Conservation (phyloP, 2,329 filamentous ascomycete species). For the Ceratocystis albifundus region DNA sequence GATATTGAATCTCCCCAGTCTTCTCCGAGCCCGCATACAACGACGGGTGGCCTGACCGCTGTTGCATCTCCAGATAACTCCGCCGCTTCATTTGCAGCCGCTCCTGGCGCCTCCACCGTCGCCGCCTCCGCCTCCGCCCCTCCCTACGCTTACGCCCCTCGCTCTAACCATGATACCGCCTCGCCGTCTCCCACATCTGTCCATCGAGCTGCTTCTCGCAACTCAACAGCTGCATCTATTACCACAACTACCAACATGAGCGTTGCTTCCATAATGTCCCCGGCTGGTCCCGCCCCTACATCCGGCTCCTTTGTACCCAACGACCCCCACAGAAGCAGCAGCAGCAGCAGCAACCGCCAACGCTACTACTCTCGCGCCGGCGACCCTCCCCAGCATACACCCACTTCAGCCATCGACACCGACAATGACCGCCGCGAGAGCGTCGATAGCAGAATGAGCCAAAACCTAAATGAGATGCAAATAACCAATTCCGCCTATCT, state of each 20-base stretch:
- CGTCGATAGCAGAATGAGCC: conserved; percentile 67
- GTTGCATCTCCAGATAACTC: conserved; percentile 32
- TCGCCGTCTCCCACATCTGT: conserved; percentile 40
- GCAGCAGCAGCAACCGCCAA: conserved; percentile 31
- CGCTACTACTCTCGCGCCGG: conserved; percentile 32
- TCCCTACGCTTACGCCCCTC: background rate
- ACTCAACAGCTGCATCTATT: background rate
- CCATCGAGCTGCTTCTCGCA: conserved; percentile 34
- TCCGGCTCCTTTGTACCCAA: conserved; percentile 54
- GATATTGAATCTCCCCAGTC: conserved; percentile 24
- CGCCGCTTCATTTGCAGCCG: conserved; percentile 30
- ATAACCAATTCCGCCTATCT: conserved; percentile 38
- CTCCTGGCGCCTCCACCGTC: background rate
- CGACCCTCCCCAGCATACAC: background rate
- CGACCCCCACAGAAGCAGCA: conserved; percentile 25
- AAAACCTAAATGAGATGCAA: conserved; percentile 56
- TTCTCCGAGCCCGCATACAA: conserved; percentile 21
- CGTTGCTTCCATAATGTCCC: conserved; percentile 31
- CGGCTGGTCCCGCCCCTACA: conserved; percentile 45
- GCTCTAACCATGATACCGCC: conserved; percentile 20
- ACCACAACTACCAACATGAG: conserved; percentile 8
- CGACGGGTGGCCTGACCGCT: conserved; percentile 23
- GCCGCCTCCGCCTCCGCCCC: conserved; percentile 12
- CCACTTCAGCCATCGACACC: conserved; percentile 28
- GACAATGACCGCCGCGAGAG: conserved; percentile 52